phyloP scores from a whole-genome alignment of 2,329 filamentous ascomycete species.

The Beauveria varroae region DNA sequence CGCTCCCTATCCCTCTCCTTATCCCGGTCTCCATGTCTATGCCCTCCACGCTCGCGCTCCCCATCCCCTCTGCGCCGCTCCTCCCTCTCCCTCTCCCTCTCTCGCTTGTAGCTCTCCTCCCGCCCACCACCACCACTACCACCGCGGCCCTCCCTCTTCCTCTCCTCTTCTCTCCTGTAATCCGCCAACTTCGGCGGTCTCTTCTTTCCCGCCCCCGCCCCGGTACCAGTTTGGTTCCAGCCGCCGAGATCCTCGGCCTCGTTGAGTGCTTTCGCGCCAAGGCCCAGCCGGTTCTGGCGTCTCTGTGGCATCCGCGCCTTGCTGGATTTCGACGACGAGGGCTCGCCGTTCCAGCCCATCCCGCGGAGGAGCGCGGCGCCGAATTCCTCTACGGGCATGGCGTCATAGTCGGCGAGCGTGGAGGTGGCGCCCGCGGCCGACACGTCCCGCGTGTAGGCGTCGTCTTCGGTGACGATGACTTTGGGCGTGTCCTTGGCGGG shows the following conservation, averaged over 20 bases:
- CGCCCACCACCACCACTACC: constrained; percentile 23
- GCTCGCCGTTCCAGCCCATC: constrained; percentile 86
- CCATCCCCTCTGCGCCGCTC: constrained; percentile 22
- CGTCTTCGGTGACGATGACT: constrained; percentile 53
- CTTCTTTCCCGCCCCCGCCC: constrained; percentile 17
- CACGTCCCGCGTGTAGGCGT: constrained; percentile 64
- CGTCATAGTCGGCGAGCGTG: constrained; percentile 75
- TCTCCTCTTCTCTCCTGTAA: constrained; percentile 38
- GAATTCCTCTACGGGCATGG: constrained; percentile 89
- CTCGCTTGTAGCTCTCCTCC: constrained; percentile 32
- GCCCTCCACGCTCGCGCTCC: constrained; percentile 18
- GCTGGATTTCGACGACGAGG: constrained; percentile 37
- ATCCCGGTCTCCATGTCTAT: constrained; percentile 20
- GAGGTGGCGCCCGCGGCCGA: constrained; percentile 65
- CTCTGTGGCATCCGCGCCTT: constrained; percentile 60
- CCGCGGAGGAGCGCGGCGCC: constrained; percentile 82
- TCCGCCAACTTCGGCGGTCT: constrained; percentile 41
- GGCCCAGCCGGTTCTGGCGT: constrained; percentile 67
- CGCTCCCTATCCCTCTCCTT: constrained; percentile 17
- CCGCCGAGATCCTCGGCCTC: constrained; percentile 66
- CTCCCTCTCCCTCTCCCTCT: constrained; percentile 36
- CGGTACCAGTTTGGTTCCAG: constrained; percentile 63
- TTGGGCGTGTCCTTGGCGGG: constrained; percentile 35
- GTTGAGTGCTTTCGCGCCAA: constrained; percentile 78
- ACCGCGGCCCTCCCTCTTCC: constrained; percentile 37